Evolutionary conservation across 2,329 filamentous ascomycete genomes (phyloP).

Genomic region (Colletotrichum lentis): DNA sequence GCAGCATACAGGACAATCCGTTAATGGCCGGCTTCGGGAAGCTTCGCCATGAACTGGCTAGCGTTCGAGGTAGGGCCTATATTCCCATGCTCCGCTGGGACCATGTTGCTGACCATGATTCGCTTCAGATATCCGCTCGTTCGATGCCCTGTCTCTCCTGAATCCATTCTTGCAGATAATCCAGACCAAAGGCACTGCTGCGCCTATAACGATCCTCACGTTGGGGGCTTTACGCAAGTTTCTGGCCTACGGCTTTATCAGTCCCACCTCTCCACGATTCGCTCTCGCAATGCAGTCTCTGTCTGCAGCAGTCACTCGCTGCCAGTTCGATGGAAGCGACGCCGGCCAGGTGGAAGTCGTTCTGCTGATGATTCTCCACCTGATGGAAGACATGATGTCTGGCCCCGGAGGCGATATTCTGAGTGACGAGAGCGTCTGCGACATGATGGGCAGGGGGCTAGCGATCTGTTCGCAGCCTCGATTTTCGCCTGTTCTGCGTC

Average conservation of each 20-base stretch:
- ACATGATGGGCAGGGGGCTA: slow-evolving; percentile 98
- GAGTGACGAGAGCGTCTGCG: slow-evolving; percentile 98
- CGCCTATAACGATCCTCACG: slow-evolving; percentile 93
- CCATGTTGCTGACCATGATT: slow-evolving; percentile 41
- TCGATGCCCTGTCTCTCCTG: slow-evolving; percentile 88
- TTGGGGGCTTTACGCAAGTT: slow-evolving; percentile 96
- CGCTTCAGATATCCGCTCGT: slow-evolving; percentile 78
- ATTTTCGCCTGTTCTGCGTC: slow-evolving; percentile 86
- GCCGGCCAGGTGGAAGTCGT: slow-evolving; percentile 95
- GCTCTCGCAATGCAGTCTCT: slow-evolving; percentile 92
- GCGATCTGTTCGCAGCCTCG: slow-evolving; percentile 96
- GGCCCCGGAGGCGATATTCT: slow-evolving; percentile 90
- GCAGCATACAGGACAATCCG: slow-evolving; percentile 97
- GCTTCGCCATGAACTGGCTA: slow-evolving; percentile 85
- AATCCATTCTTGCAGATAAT: slow-evolving; percentile 97
- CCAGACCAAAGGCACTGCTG: slow-evolving; percentile 93
- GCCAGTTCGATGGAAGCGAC: slow-evolving; percentile 96
- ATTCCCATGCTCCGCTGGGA: neutral
- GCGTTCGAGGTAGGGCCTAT: slow-evolving; percentile 72
- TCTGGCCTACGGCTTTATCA: slow-evolving; percentile 92
- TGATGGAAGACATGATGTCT: slow-evolving; percentile 99
- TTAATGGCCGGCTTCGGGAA: slow-evolving; percentile 94
- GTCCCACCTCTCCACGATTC: slow-evolving; percentile 83
- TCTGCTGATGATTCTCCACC: slow-evolving; percentile 87
- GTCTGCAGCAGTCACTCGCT: slow-evolving; percentile 95